Percentiles rank a stretch among this genome's conserved stretches.
Evolutionary conservation across 1,284 basidiomycete species (phyloP).

Genomic region (Tilletia caries): DNA sequence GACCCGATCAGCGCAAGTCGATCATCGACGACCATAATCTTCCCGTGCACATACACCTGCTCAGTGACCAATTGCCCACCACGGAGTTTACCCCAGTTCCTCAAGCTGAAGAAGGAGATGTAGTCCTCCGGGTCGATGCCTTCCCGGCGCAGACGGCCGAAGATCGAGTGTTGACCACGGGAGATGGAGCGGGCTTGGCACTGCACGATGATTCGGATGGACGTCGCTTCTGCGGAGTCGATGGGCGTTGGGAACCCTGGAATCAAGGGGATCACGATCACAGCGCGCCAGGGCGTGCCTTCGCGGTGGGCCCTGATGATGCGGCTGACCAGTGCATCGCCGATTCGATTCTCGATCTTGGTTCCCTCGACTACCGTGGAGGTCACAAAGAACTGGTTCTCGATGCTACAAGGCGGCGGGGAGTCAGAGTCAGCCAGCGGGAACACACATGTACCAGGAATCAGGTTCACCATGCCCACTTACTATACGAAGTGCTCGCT

Average conservation of each 20-base stretch:
- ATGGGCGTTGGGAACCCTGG: conserved; percentile 93
- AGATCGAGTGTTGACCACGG: conserved; percentile 88
- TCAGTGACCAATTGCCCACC: conserved; percentile 83
- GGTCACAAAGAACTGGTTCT: conserved; percentile 98
- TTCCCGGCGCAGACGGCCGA: conserved; percentile 76
- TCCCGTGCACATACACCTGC: conserved; percentile 59
- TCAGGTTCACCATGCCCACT: background rate
- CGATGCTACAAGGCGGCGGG: conserved; percentile 54
- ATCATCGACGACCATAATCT: conserved; percentile 89
- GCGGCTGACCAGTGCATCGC: conserved; percentile 85
- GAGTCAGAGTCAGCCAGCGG: too few species aligned
- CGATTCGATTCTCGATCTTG: conserved; percentile 86
- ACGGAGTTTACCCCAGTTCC: conserved; percentile 89
- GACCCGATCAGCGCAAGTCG: conserved; percentile 96
- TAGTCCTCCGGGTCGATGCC: conserved; percentile 84
- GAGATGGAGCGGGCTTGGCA: conserved; percentile 75
- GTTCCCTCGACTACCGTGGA: conserved; percentile 85
- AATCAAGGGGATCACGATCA: conserved; percentile 85
- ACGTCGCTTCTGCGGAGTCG: conserved; percentile 85
- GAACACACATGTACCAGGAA: too few species aligned
- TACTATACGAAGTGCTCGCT: conserved; percentile 68
- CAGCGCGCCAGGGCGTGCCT: conserved; percentile 76
- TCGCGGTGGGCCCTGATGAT: conserved; percentile 85
- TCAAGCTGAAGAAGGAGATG: conserved; percentile 83
- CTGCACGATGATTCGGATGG: conserved; percentile 58